These are phyloP conservation scores for Sicyos baderoa DNA, from an alignment of 306 rosid species.

Conservation along the genomic window DNA sequence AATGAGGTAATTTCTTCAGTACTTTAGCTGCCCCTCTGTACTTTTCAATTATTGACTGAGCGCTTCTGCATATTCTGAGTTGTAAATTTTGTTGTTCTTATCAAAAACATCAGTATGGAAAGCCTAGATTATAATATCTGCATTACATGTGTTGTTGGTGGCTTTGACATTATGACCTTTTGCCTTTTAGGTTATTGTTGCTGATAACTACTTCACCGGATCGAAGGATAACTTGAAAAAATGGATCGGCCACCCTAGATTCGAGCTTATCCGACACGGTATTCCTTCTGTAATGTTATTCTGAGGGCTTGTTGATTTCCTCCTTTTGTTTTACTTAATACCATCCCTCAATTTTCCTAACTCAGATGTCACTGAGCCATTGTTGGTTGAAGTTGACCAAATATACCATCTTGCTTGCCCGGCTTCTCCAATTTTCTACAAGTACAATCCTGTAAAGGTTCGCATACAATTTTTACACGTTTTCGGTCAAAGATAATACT, in stretches of 20 bases:
- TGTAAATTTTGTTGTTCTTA: no score
- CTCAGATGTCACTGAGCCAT: conserved; percentile 79
- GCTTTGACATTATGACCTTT: background rate
- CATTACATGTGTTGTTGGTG: background rate
- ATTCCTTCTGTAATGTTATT: conserved; percentile 21
- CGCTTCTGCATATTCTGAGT: background rate
- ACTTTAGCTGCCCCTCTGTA: background rate
- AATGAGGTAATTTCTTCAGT: conserved; percentile 53
- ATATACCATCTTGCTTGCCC: conserved; percentile 98
- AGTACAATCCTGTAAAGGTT: conserved; percentile 96
- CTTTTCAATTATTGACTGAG: background rate
- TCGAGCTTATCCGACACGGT: conserved; percentile 97
- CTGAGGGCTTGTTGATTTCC: background rate
- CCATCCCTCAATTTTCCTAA: conserved; percentile 7
- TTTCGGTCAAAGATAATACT: background rate
- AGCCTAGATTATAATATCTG: background rate
- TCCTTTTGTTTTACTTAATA: background rate
- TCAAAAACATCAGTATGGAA: background rate
- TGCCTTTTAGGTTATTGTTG: conserved; percentile 57
- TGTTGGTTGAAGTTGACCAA: conserved; percentile 87
- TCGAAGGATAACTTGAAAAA: conserved; percentile 78
- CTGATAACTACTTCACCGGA: conserved; percentile 92
- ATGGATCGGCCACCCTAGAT: conserved; percentile 97
- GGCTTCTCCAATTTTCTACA: conserved; percentile 92
- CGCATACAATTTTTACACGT: background rate